A percentile compares a stretch with the other conserved stretches of the same genome.
These are phyloP conservation scores for Mycena belliarum DNA, from an alignment of 768 basidiomycete species.

Conservation along the genomic window DNA sequence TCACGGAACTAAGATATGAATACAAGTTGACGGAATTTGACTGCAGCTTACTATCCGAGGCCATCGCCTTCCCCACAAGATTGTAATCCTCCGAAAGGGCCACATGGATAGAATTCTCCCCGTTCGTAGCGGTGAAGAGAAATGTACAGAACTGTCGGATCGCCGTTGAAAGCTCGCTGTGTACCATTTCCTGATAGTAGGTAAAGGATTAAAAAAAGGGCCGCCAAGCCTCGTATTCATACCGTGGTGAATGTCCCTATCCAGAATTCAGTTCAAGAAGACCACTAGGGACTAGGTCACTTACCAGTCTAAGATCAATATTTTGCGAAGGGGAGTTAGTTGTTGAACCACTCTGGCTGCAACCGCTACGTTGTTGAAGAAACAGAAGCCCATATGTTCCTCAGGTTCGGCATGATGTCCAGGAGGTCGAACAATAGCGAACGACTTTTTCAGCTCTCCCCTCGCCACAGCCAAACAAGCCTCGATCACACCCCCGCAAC, in stretches of 20 bases:
- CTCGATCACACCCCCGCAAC: conserved; percentile 94
- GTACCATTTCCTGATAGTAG: conserved; percentile 85
- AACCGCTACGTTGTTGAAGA: conserved; percentile 98
- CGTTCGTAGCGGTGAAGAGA: conserved; percentile 95
- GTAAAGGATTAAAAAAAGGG: not conserved
- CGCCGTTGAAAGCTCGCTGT: conserved; percentile 93
- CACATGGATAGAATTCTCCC: conserved; percentile 90
- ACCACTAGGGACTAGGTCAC: conserved; percentile 27
- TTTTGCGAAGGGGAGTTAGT: conserved; percentile 67
- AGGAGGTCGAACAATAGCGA: conserved; percentile 95
- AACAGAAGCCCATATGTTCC: conserved; percentile 98
- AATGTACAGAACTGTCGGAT: conserved; percentile 88
- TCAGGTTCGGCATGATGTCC: conserved; percentile 99
- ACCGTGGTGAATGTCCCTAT: conserved; percentile 98
- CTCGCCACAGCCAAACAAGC: conserved; percentile 84
- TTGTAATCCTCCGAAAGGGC: conserved; percentile 83
- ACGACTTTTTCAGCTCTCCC: conserved; percentile 75
- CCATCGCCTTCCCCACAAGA: conserved; percentile 86
- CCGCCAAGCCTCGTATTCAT: conserved; percentile 20
- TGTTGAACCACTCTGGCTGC: conserved; percentile 82
- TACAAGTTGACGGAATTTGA: not conserved
- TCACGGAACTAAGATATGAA: conserved; percentile 70
- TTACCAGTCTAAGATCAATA: conserved; percentile 95
- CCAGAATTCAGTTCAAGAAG: conserved; percentile 2
- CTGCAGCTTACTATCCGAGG: conserved; percentile 72